phyloP scores from a whole-genome alignment of 169 alveolate genomes.

The Eimeria brunetti region DNA sequence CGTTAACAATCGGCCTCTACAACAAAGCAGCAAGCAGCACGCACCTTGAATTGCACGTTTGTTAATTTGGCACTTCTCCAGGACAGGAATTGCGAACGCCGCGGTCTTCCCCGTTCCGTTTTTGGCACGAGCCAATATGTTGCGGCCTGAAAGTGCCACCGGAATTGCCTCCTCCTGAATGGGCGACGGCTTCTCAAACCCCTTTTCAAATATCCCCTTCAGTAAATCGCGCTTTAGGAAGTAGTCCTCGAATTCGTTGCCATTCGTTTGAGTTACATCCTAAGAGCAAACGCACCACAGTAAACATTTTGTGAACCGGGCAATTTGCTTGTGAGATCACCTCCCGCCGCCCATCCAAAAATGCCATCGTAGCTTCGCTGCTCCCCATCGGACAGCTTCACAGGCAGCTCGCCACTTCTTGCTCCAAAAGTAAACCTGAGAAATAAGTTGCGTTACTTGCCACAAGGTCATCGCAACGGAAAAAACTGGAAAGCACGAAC shows the following conservation, averaged over 20 bases:
- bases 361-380: not conserved
- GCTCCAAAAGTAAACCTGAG: not conserved
- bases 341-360: not conserved
- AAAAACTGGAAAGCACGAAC: not conserved
- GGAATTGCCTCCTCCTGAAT: constrained; percentile 99
- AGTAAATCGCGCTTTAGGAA: constrained; percentile 95
- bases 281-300: not conserved
- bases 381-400: not conserved
- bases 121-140: constrained; percentile 99
- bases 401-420: not conserved
- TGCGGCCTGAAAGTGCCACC: constrained; percentile 97
- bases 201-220: constrained; percentile 98
- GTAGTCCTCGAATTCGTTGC: constrained; percentile 99
- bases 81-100: constrained; percentile 98
- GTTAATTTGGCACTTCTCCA: constrained; percentile 93
- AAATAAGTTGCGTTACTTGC: not conserved
- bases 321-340: not conserved
- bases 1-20: not conserved
- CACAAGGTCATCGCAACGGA: not conserved
- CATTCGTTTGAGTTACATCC: constrained; percentile 99
- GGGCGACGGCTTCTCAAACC: constrained; percentile 99
- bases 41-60: constrained; percentile 81
- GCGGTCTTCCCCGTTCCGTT: constrained; percentile 99
- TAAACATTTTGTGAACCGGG: not conserved
- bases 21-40: not conserved